phyloP scores from a whole-genome alignment of 192 early-diverging fungal species.

The Anaeromyces robustus region DNA sequence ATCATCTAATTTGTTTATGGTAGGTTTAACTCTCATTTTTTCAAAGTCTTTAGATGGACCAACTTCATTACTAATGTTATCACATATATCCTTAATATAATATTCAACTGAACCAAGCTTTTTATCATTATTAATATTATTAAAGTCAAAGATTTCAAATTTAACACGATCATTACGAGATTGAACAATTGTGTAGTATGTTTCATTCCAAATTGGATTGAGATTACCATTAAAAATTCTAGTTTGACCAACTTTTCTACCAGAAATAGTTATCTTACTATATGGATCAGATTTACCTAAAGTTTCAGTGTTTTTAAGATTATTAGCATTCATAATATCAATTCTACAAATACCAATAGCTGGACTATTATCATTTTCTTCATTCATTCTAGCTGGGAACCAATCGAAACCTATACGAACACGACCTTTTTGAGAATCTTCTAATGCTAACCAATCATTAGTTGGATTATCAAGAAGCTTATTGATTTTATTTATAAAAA shows the following conservation, averaged over 20 bases:
- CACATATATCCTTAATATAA: constrained; percentile 8
- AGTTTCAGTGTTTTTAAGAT: constrained; percentile 71
- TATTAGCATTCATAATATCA: constrained; percentile 53
- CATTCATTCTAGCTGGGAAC: constrained; percentile 65
- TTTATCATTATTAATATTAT: constrained; percentile 71
- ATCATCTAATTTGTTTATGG: neutral
- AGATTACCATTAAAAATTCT: constrained; percentile 66
- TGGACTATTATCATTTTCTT: constrained; percentile 27
- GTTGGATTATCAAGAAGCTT: constrained; percentile 8
- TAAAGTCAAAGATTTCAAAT: constrained; percentile 76
- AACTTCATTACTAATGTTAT: constrained; percentile 14
- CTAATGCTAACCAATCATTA: constrained; percentile 47
- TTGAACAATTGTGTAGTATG: constrained; percentile 68
- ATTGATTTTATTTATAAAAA: too few species aligned
- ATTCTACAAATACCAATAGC: constrained; percentile 69
- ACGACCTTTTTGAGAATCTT: constrained; percentile 29
- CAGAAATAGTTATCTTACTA: constrained; percentile 48
- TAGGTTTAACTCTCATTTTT: neutral
- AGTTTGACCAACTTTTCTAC: constrained; percentile 51
- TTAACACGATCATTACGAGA: constrained; percentile 53
- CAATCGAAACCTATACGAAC: constrained; percentile 52
- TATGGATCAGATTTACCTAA: constrained; percentile 88
- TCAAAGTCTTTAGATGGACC: neutral
- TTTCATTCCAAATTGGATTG: constrained; percentile 86
- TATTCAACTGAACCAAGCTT: constrained; percentile 45